Evolutionary conservation across 1,139 yeast species (phyloP).

Genomic region (Blastobotrys aristatus): DNA sequence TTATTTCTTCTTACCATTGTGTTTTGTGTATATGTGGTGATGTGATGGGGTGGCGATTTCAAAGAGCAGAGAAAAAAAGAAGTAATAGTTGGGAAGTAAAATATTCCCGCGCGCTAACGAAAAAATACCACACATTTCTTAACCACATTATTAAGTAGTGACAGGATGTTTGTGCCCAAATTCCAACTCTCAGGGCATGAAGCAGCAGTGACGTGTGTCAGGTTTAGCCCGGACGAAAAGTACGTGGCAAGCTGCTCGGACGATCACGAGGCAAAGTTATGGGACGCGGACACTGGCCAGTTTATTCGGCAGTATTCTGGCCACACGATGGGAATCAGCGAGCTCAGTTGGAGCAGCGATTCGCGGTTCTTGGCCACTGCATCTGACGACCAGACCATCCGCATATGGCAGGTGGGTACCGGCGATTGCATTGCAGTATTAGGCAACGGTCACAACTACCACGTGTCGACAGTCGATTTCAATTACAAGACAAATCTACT

Average conservation of each 20-base stretch:
- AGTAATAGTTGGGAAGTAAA: background rate
- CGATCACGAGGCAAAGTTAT: slow-evolving; percentile 43
- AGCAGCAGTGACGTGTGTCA: slow-evolving; percentile 12
- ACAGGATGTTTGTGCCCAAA: background rate
- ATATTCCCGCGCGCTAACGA: too few species aligned
- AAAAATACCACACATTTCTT: too few species aligned
- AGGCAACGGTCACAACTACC: slow-evolving; percentile 78
- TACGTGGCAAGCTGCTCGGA: slow-evolving; percentile 54
- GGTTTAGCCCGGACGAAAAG: slow-evolving; percentile 48
- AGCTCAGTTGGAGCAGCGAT: slow-evolving; percentile 71
- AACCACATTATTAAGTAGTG: too few species aligned
- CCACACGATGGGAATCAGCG: slow-evolving; percentile 66
- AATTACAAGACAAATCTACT: slow-evolving; percentile 71
- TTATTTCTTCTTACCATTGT: slow-evolving; percentile 1
- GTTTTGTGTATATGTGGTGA: background rate
- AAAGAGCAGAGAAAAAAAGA: background rate
- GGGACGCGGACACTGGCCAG: slow-evolving; percentile 35
- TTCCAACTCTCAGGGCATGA: slow-evolving; percentile 7
- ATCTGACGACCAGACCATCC: slow-evolving; percentile 78
- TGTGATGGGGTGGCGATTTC: background rate
- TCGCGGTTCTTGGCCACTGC: slow-evolving; percentile 73
- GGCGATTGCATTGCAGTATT: slow-evolving; percentile 37
- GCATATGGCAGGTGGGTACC: slow-evolving; percentile 59
- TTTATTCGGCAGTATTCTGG: slow-evolving; percentile 46
- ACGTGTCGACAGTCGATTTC: slow-evolving; percentile 69